Evolutionary conservation across 169 alveolate species (phyloP), one percentile per base, ranked within the genome.

Genomic region (Plasmodium knowlesi): DNA sequence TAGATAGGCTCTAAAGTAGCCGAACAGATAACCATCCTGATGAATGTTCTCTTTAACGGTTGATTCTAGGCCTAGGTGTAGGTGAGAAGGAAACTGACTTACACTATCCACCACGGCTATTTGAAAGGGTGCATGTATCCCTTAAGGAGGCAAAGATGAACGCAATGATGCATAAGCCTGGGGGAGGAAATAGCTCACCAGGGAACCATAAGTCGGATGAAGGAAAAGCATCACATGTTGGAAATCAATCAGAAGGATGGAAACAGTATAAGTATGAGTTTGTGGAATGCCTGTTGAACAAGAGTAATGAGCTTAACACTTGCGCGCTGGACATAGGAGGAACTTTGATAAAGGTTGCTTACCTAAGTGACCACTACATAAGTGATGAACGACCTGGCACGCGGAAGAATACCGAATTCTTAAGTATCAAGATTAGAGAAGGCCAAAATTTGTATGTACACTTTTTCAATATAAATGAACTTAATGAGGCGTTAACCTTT

Each of bases 281-380:
- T 37, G 54, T 6, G 53, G 41, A 67, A 25, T 4, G 34, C 34
- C 19, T 19, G 28, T 54, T 82, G 22, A 16, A 28, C 4, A 4
- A 1, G 80, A 12, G 12, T 22, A 53, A 70, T 34, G 0, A 71
- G n/a, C 30, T 50, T 34, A 76, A 85, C 25, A n/a, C 81, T 0
- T 74, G 93, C 12, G 93, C 97, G 2, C 81, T 97, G 19, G 98
- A 97, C 84, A 96, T 97, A 0, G 98, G 98, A 3, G 98, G 98
- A 0, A 81, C 98, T 0, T 72, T 97, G 67, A 95, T 97, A 5
- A 97, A 97, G 82, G 74, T 96, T 30, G 97, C 97, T 1, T 84
- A 94, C 37, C 19, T 94, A 37, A 88, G 83, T 70, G 71, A 78
- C 19, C 54, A 50, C 32, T 85, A 73, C 67, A 34, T 85, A n/a